These are phyloP conservation scores for Trichoderma endophyticum DNA, from an alignment of 2,329 filamentous ascomycete species.

Conservation along the genomic window DNA sequence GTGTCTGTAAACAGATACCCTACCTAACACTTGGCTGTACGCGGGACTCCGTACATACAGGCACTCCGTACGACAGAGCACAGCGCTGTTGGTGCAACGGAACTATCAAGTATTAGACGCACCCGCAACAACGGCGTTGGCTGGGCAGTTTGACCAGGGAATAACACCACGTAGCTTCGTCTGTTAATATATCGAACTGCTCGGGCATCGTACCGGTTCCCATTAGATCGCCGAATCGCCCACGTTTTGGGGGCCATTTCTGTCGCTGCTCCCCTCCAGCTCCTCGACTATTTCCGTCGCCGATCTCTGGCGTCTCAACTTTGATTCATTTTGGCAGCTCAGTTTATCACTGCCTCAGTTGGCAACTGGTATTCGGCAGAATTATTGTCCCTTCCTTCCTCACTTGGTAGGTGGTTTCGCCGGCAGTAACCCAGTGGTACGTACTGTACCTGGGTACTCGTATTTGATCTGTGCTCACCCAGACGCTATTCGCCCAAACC, in stretches of 20 bases:
- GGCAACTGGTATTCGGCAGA: background rate
- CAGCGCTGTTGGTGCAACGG: background rate
- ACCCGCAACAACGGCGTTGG: background rate
- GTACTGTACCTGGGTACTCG: background rate
- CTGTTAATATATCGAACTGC: background rate
- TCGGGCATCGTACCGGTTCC: background rate
- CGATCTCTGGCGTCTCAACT: background rate
- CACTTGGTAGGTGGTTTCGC: background rate
- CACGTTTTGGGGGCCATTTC: background rate
- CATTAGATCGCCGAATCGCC: background rate
- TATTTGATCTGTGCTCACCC: background rate
- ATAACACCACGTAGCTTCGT: background rate
- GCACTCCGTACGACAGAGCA: background rate
- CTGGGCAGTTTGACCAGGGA: background rate
- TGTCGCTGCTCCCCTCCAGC: background rate
- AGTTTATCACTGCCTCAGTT: background rate
- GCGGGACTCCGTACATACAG: background rate
- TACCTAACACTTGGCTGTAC: too few relatives aligned
- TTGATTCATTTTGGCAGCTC: background rate
- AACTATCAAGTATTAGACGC: too few relatives aligned
- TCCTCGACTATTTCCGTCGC: background rate
- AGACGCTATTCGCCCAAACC: background rate
- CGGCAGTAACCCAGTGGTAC: background rate
- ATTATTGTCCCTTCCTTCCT: conserved; percentile 1
- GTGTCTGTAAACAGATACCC: background rate